Evolutionary conservation across 2,329 filamentous ascomycete species (phyloP).

Genomic region (Ophiostoma montium): DNA sequence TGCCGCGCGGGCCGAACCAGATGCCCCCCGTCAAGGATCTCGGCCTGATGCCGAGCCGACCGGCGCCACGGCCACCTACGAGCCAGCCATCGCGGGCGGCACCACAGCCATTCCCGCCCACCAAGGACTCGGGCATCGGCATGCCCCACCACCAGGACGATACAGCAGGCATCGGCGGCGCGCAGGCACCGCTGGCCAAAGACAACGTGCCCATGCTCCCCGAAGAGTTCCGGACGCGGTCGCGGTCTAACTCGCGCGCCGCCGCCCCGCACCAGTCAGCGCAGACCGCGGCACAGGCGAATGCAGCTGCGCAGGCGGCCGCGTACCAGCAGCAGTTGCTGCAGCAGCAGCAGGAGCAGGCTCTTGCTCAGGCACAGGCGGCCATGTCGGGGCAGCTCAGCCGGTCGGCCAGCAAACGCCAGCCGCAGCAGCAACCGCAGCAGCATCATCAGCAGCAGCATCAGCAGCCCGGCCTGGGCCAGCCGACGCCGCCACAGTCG

Average conservation of each 20-base stretch:
- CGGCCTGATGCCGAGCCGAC: constrained; percentile 62
- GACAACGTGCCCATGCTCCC: constrained; percentile 46
- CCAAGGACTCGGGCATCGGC: constrained; percentile 49
- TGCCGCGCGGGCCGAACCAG: constrained; percentile 42
- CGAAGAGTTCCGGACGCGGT: constrained; percentile 54
- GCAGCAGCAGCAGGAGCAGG: constrained; percentile 79
- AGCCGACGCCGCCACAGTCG: constrained; percentile 36
- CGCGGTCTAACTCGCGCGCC: constrained; percentile 51
- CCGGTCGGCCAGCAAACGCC: constrained; percentile 60
- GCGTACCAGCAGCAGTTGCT: constrained; percentile 48
- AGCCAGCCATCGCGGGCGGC: constrained; percentile 42
- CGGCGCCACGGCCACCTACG: constrained; percentile 76
- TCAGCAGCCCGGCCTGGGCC: background rate
- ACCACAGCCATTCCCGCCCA: constrained; percentile 38
- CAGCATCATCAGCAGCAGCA: constrained; percentile 17
- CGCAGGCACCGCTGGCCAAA: constrained; percentile 31
- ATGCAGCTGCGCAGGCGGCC: constrained; percentile 16
- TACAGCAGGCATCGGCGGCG: constrained; percentile 23
- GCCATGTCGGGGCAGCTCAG: constrained; percentile 58
- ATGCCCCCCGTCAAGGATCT: constrained; percentile 33
- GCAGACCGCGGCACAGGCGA: background rate
- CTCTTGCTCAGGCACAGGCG: constrained; percentile 66
- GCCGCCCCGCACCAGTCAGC: constrained; percentile 38
- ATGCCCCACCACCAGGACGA: constrained; percentile 47
- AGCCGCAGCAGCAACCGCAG: constrained; percentile 20